These are phyloP conservation scores for Eucalyptus curtisii DNA, from an alignment of 345 rosid species.

Conservation along the genomic window DNA sequence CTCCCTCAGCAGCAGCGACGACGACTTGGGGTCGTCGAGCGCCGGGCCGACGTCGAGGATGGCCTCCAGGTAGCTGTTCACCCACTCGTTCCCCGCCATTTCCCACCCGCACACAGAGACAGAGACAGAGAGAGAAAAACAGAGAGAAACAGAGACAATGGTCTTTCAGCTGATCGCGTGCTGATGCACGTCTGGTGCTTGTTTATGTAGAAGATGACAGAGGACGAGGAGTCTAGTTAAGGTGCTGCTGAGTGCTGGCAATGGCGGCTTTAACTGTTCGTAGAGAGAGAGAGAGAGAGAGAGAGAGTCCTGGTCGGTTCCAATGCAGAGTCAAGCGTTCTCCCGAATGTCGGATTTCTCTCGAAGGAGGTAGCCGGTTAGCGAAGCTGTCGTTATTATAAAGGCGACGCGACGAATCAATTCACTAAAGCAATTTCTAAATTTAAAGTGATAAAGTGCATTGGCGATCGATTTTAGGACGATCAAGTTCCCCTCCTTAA, in stretches of 20 bases:
- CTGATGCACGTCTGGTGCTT: rapidly evolving
- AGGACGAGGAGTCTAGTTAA: neutral
- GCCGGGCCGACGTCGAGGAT: slow-evolving; percentile 52
- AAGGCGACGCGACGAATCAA: neutral
- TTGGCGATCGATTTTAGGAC: neutral
- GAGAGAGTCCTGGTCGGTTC: neutral
- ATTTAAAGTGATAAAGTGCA: neutral
- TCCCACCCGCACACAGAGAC: neutral
- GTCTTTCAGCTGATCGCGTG: neutral
- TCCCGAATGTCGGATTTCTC: neutral
- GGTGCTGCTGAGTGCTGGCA: neutral
- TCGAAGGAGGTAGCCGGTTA: neutral
- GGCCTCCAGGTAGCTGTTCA: slow-evolving; percentile 56
- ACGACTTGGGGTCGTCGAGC: slow-evolving; percentile 29
- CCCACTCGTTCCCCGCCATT: slow-evolving; percentile 80
- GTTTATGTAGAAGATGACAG: neutral
- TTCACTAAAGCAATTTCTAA: neutral
- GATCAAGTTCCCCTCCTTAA: rapidly evolving
- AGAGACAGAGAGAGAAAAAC: neutral
- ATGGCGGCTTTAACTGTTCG: neutral
- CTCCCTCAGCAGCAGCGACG: slow-evolving; percentile 65
- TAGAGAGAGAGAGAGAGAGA: neutral
- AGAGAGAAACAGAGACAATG: neutral
- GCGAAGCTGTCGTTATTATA: neutral
- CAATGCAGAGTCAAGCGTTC: neutral